A percentile compares a stretch with the other conserved stretches of the same genome.
Conservation (phyloP, 352 stramenopile species). For the Phytophthora syringae region DNA sequence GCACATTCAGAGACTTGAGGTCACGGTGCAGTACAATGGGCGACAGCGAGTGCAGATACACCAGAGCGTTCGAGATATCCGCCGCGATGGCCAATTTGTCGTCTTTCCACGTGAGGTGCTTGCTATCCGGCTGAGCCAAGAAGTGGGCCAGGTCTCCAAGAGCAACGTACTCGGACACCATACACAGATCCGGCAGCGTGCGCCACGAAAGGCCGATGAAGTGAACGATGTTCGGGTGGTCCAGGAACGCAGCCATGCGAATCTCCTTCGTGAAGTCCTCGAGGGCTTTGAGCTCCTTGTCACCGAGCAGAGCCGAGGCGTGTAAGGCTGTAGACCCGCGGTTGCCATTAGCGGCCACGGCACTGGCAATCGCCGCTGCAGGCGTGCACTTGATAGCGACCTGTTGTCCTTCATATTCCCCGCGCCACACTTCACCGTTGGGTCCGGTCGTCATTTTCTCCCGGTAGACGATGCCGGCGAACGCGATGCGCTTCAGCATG, state of each 20-base stretch:
- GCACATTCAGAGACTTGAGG: conserved; percentile 55
- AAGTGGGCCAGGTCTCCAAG: conserved; percentile 47
- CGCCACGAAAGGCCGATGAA: conserved; percentile 61
- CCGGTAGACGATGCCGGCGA: conserved; percentile 36
- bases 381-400: conserved; percentile 63
- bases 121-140: conserved; percentile 39
- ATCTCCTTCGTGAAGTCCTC: conserved; percentile 57
- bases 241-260: conserved; percentile 49
- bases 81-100: conserved; percentile 50
- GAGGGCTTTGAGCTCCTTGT: conserved; percentile 39
- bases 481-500: conserved; percentile 47
- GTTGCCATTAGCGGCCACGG: conserved; percentile 13
- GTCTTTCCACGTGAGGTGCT: conserved; percentile 41
- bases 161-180: conserved; percentile 52
- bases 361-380: conserved; percentile 18
- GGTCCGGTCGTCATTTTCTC: conserved; percentile 35
- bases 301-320: conserved; percentile 24
- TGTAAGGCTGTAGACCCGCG: conserved; percentile 14
- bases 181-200: conserved; percentile 50
- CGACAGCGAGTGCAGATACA: conserved; percentile 59
- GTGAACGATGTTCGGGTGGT: conserved; percentile 60
- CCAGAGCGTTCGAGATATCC: conserved; percentile 56
- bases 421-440: conserved; percentile 68
- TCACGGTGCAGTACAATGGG: conserved; percentile 54
- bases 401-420: conserved; percentile 49